Evolutionary conservation across 345 rosid genomes (phyloP).

Genomic region (Hibiscus syriacus): DNA sequence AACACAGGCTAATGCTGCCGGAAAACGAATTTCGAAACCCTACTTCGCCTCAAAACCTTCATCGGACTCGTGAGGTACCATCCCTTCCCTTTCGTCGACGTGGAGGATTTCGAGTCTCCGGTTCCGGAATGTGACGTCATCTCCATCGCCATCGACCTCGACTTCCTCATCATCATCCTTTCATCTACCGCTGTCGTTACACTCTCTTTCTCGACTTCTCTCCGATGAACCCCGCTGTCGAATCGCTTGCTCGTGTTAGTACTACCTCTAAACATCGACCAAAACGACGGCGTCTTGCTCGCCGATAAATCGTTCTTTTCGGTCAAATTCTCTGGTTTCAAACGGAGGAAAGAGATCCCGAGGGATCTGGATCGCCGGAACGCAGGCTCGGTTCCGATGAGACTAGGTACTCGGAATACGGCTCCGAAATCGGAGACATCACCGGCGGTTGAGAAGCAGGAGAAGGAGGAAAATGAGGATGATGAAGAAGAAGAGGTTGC

Average conservation of each 20-base stretch:
- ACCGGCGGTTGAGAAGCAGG: conserved; percentile 29
- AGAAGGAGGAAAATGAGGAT: conserved; percentile 41
- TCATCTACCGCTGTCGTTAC: conserved; percentile 21
- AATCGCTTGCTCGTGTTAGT: conserved; percentile 23
- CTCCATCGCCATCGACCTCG: conserved; percentile 70
- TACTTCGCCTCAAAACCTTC: conserved; percentile 67
- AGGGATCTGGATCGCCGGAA: conserved; percentile 77
- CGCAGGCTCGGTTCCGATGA: conserved; percentile 58
- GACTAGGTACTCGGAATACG: conserved; percentile 46
- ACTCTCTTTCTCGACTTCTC: conserved; percentile 11
- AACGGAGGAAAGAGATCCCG: conserved; percentile 56
- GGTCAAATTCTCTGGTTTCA: conserved; percentile 24
- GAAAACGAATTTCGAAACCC: conserved; percentile 43
- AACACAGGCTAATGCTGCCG: conserved; percentile 61
- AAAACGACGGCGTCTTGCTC: conserved; percentile 36
- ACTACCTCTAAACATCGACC: conserved; percentile 36
- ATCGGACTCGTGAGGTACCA: conserved; percentile 91
- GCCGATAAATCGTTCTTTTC: conserved; percentile 7
- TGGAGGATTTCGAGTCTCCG: conserved; percentile 22
- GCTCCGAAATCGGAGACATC: conserved; percentile 25
- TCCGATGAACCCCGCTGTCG: conserved; percentile 12
- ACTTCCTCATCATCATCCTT: conserved; percentile 61
- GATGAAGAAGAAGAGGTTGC: conserved; percentile 33
- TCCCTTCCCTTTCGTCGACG: conserved; percentile 35
- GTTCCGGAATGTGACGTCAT: conserved; percentile 27